Base-by-base conservation (phyloP, 768 basidiomycete species). In the Pleurotus tuber-regium region DNA sequence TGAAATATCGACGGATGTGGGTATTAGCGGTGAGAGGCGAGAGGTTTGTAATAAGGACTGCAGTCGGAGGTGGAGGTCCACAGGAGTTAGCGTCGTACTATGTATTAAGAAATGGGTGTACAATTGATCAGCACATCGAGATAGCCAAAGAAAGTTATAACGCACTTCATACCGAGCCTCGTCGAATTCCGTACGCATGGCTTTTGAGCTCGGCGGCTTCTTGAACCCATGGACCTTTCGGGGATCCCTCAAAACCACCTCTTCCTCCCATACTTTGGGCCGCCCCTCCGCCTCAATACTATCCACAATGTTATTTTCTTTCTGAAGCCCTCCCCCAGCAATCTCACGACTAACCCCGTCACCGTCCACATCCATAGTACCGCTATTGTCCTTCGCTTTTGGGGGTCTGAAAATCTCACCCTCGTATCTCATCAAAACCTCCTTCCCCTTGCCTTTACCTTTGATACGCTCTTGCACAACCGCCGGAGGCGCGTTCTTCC, bases 71-170 rank as follows among this genome's bases (percentile, higher is more conserved):
- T 10, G 87, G 83, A 0, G 87, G 78, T 0, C 84, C 83, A 1
- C 74, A 73, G 1, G 92, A 89, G 59, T 88, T 72, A 19, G 70
- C 69, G 64, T 95, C 92, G 72, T 87, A 83, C 92, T 96, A 26
- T 14, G 25, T 28, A 36, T 21, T 25, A 36, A 28, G 43, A 54
- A 26, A 26, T 33, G 12, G 23, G 16, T 40, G 33, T 28, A 28
- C 10, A 31, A n/a, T 24, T n/a, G 42, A 31, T 43, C 23, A 30
- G 50, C 54, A 35, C 55, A 21, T 14, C 41, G 52, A 36, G 16
- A 35, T 16, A 35, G 33, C 16, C 53, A 67, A 72, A 57, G 59
- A 55, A 36, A 38, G 41, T 30, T 38, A 43, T 55, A 63, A 21
- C 59, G 24, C 46, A 86, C 86, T 75, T 85, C 80, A 54, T 84